phyloP scores from a whole-genome alignment of 1,284 basidiomycete genomes.

The Boletus albobrunnescens region DNA sequence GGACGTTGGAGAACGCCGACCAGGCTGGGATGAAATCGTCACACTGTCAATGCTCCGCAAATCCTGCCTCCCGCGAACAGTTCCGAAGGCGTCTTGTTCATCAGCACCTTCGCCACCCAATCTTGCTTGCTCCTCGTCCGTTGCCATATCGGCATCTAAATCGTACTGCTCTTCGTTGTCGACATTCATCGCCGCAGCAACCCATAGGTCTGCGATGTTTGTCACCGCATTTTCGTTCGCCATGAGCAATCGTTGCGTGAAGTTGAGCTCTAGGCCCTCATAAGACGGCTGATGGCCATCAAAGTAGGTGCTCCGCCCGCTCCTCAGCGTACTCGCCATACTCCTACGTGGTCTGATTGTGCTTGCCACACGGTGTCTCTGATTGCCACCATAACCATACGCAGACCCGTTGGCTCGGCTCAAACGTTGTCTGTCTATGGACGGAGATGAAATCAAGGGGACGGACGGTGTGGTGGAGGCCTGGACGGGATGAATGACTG shows the following conservation, averaged over 20 bases:
- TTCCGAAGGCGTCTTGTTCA: slow-evolving; percentile 28
- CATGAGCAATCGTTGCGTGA: slow-evolving; percentile 87
- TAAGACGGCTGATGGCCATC: slow-evolving; percentile 40
- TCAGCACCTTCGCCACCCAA: slow-evolving; percentile 28
- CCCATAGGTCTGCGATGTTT: slow-evolving; percentile 88
- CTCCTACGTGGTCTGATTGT: slow-evolving; percentile 36
- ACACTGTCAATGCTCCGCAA: slow-evolving; percentile 8
- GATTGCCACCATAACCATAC: slow-evolving; percentile 64
- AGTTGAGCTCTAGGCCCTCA: slow-evolving; percentile 59
- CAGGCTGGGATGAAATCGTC: slow-evolving; percentile 13
- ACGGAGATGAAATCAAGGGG: slow-evolving; percentile 45
- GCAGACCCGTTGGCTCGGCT: slow-evolving; percentile 70
- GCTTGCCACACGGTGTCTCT: slow-evolving; percentile 47
- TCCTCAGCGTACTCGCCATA: slow-evolving; percentile 44
- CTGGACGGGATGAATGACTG: slow-evolving; percentile 39
- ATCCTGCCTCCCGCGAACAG: slow-evolving; percentile 21
- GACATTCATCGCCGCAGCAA: slow-evolving; percentile 87
- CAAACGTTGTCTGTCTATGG: slow-evolving; percentile 42
- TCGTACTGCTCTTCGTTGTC: slow-evolving; percentile 48
- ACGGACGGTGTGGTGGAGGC: slow-evolving; percentile 40
- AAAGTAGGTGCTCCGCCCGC: slow-evolving; percentile 45
- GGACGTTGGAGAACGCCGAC: slow-evolving; percentile 15
- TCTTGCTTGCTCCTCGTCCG: slow-evolving; percentile 23
- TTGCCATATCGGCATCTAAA: slow-evolving; percentile 16
- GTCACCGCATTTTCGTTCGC: slow-evolving; percentile 90